phyloP scores from a whole-genome alignment of 2,329 filamentous ascomycete species.

The Aspergillus pseudoterreus region DNA sequence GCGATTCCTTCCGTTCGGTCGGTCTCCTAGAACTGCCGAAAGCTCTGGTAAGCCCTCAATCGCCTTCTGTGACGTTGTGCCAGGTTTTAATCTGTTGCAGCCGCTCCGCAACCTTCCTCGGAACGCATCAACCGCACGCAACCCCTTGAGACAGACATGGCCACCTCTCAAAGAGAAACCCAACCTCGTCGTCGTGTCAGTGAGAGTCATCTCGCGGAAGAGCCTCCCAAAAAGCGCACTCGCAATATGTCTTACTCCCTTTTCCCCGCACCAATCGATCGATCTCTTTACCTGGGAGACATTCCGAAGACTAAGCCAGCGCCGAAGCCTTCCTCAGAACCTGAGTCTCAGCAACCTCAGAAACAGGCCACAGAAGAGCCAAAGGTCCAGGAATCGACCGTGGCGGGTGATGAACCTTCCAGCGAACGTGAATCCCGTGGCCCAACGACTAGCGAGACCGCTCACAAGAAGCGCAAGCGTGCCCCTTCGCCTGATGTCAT shows the following conservation, averaged over 20 bases:
- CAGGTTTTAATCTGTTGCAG: slow-evolving; percentile 10
- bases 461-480: slow-evolving; percentile 37
- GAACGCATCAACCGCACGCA: slow-evolving; percentile 15
- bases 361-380: not conserved
- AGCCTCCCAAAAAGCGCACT: slow-evolving; percentile 15
- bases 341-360: not conserved
- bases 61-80: not conserved
- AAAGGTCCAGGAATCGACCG: not conserved
- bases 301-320: slow-evolving; percentile 5
- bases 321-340: not conserved
- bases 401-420: not conserved
- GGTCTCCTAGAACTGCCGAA: slow-evolving; percentile 13
- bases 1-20: slow-evolving; percentile 21
- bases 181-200: slow-evolving; percentile 13
- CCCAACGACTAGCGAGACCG: slow-evolving; percentile 1
- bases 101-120: slow-evolving; percentile 12
- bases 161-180: slow-evolving; percentile 5
- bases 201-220: slow-evolving; percentile 1
- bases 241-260: slow-evolving; percentile 24
- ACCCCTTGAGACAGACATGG: not conserved
- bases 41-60: slow-evolving; percentile 10
- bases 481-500: slow-evolving; percentile 38
- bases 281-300: slow-evolving; percentile 18
- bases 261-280: slow-evolving; percentile 23
- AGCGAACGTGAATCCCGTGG: slow-evolving; percentile 3